Evolutionary conservation across 352 stramenopile genomes (phyloP), one percentile per base, ranked within the genome.

Genomic region (Aphanomyces astaci): DNA sequence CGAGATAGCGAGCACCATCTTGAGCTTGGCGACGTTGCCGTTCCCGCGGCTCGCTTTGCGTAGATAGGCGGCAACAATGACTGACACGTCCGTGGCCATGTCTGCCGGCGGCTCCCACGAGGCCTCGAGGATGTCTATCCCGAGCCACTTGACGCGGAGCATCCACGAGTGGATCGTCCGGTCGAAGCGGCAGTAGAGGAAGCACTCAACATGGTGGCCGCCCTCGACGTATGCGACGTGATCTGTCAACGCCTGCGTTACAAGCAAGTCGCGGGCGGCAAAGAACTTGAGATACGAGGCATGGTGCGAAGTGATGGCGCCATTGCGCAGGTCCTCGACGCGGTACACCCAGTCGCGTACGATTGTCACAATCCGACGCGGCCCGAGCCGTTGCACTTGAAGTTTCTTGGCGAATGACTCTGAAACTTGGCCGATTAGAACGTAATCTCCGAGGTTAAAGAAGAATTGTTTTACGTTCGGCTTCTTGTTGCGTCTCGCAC

Each of bases 201-300:
- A 24, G 49, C 63, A 51, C 30, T 73, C 57, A 11, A 75, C 65
- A 1, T 71, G 25, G 30, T 73, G 67, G 2, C 71, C 71, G 30
- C 66, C 71, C 45, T 71, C 71, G 17, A 1, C 30, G 39, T 73
- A 60, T 4, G 43, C 55, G 19, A 24, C 53, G 24, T 75, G 59
- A 4, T 53, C 56, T 19, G 19, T 48, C 11, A 48, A 19, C 40
- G n/a, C n/a, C n/a, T n/a, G n/a, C n/a, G n/a, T n/a, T n/a, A n/a
- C n/a, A n/a, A n/a, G n/a, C n/a, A n/a, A 19, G 40, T 48, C 40
- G 11, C 11, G 19, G 17, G 71, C 64, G 0, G 65, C 56, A 46
- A 72, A 73, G 40, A 69, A 70, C 54, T 70, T 57, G n/a, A 75
- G 62, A 22, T 56, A 27, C 1, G 71, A 70, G 4, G 56, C 55